Evolutionary conservation across 2,329 filamentous ascomycete species (phyloP).

Genomic region (Trichoderma breve): DNA sequence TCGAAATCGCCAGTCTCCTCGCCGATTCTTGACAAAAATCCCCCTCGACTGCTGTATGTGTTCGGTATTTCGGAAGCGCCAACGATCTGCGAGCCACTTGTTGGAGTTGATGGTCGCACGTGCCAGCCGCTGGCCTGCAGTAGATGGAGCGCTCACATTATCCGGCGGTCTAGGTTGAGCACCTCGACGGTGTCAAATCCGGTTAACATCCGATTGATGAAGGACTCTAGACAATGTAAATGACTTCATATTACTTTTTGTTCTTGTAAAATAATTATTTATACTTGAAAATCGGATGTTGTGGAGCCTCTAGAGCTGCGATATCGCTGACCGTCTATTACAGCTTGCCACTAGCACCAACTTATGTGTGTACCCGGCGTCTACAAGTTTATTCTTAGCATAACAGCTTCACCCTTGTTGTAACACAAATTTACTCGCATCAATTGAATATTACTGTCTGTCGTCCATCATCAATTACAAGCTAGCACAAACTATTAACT

Average conservation of each 20-base stretch:
- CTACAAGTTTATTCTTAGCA: not conserved
- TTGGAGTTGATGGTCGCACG: constrained; percentile 2
- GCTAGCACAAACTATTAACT: not conserved
- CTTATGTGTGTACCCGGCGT: not conserved
- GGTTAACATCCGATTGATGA: not conserved
- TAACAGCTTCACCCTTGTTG: not conserved
- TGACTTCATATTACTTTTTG: not conserved
- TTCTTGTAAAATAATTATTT: not conserved
- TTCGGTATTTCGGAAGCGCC: not conserved
- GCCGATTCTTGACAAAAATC: not conserved
- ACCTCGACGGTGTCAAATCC: not conserved
- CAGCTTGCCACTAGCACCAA: not conserved
- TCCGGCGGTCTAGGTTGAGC: not conserved
- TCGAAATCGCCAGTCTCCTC: not conserved
- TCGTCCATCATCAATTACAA: not conserved
- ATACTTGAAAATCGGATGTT: not conserved
- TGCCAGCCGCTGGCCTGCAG: not conserved
- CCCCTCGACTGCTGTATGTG: not conserved
- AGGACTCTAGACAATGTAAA: not conserved
- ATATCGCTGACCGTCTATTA: not conserved
- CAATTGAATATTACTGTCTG: not conserved
- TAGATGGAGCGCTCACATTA: not conserved
- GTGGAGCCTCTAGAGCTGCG: not conserved
- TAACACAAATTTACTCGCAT: not conserved
- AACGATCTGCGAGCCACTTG: constrained; percentile 1